Percentiles rank a stretch among this genome's conserved stretches.
Evolutionary conservation across 1,139 yeast genomes (phyloP).

Genomic region (Diutina neorugosa): DNA sequence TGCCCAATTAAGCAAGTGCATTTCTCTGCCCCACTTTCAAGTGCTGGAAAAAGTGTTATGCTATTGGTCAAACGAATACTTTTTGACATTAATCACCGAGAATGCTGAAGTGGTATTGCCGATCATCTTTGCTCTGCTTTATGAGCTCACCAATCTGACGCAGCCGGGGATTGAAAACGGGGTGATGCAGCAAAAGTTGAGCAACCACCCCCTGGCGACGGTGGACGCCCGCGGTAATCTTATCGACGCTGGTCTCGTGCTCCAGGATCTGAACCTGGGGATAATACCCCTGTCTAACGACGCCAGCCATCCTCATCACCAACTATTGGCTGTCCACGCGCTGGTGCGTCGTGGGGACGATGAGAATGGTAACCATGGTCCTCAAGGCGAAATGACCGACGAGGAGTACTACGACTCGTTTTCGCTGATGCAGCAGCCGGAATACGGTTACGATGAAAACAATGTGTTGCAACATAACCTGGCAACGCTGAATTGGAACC

Average conservation of each 20-base stretch:
- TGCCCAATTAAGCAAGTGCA: slow-evolving; percentile 89
- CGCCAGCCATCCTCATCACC: background rate
- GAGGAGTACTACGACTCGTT: slow-evolving; percentile 37
- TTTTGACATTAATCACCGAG: slow-evolving; percentile 80
- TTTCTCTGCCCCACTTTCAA: slow-evolving; percentile 92
- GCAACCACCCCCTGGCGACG: slow-evolving; percentile 28
- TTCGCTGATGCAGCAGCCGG: slow-evolving; percentile 24
- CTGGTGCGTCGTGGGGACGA: slow-evolving; percentile 7
- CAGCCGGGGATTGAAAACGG: slow-evolving; percentile 41
- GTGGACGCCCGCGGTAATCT: slow-evolving; percentile 37
- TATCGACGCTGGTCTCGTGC: slow-evolving; percentile 27
- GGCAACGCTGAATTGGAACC: slow-evolving; percentile 63
- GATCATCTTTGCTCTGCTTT: slow-evolving; percentile 79
- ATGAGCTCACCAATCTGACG: slow-evolving; percentile 57
- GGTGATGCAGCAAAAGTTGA: slow-evolving; percentile 29
- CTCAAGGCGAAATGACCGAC: slow-evolving; percentile 20
- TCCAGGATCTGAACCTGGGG: slow-evolving; percentile 11
- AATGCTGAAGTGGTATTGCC: slow-evolving; percentile 88
- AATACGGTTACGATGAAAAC: slow-evolving; percentile 13
- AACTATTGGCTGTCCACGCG: background rate
- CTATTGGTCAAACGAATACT: slow-evolving; percentile 92
- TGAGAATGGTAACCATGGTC: slow-evolving; percentile 9
- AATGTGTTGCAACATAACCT: slow-evolving; percentile 31
- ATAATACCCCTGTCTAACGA: background rate
- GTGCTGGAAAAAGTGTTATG: slow-evolving; percentile 92